phyloP scores from a whole-genome alignment of 1,139 yeast genomes.

The Kodamaea fungicola region DNA sequence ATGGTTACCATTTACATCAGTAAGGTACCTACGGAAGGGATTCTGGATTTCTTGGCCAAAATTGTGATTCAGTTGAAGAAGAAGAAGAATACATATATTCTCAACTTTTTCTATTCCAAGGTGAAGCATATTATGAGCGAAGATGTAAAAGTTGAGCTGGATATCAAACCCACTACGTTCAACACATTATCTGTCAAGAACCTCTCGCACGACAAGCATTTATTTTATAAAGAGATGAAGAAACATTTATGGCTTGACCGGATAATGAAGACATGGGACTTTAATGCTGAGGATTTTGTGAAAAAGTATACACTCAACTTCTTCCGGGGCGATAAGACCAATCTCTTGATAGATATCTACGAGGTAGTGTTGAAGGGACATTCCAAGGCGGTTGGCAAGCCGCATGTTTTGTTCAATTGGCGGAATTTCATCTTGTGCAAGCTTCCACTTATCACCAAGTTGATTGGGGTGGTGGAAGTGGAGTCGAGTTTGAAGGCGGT shows the following conservation, averaged over 20 bases:
- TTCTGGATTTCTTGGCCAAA: constrained; percentile 9
- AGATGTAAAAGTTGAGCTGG: constrained; percentile 1
- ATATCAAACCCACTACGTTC: constrained; percentile 4
- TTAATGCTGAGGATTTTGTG: constrained; percentile 14
- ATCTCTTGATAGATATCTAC: constrained; percentile 4
- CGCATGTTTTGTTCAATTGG: constrained; percentile 32
- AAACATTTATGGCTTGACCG: constrained; percentile 30
- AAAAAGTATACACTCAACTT: constrained; percentile 10
- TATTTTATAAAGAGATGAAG: constrained; percentile 16
- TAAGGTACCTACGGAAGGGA: neutral
- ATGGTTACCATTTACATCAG: constrained; percentile 7
- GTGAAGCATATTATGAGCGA: constrained; percentile 4
- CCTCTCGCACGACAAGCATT: constrained; percentile 6
- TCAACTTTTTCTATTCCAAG: constrained; percentile 7
- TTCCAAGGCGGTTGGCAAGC: constrained; percentile 8
- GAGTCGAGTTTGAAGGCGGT: neutral
- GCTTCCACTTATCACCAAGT: constrained; percentile 27
- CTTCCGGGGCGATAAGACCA: constrained; percentile 7
- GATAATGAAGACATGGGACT: constrained; percentile 24
- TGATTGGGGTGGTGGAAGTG: neutral
- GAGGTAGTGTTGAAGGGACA: too few relatives aligned
- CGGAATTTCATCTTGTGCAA: constrained; percentile 31
- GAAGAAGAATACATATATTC: constrained; percentile 6
- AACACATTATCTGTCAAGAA: constrained; percentile 8
- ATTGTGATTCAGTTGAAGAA: constrained; percentile 8